Base-by-base conservation (phyloP, 192 early-diverging fungal genomes). In the Coemansia sp. region DNA sequence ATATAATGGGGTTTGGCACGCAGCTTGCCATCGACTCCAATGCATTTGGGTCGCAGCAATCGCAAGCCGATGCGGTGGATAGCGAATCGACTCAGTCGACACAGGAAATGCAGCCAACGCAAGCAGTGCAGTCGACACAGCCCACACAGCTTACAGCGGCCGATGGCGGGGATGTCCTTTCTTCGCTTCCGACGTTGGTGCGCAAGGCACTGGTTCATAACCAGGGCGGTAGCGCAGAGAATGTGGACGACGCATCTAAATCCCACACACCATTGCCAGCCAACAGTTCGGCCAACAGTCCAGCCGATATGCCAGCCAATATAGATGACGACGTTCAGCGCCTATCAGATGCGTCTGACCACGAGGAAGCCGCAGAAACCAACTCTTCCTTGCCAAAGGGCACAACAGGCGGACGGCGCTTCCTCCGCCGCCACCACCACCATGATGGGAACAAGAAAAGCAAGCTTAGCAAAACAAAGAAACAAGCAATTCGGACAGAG, bases 151-250 rank as follows among this genome's bases (percentile, higher is more conserved):
- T 62, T 33, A 79, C 72, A 23, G 62, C 63, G 23, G 46, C 16
- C 6, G 35, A 35, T 4, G 36, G 48, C 10, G 48, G 43, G 26
- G 35, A 44, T 10, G 63, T 20, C 18, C 39, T 24, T 18, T 56
- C 65, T 10, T 20, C 49, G 0, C 35, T 77, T 24, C 75, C 75
- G 12, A 66, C 69, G 16, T 65, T 72, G 75, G 75, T 77, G 45
- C 69, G 70, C 45, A 66, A 33, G 12, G 72, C 77, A 21, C 65
- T 79, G 23, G 59, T 43, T 51, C 34, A 41, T 7, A 36, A 55
- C 24, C 51, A 53, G 23, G 18, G 44, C 44, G 44, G 14, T 7
- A 5, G 5, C 18, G 16, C 16, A 5, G 44, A 5, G 44, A 1
- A 46, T 18, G 44, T 14, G 16, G 44, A 46, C 18, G 44, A 46